Evolutionary conservation across 2,329 filamentous ascomycete species (phyloP), one percentile per base, ranked within the genome.

Genomic region (Penicillium sp.): DNA sequence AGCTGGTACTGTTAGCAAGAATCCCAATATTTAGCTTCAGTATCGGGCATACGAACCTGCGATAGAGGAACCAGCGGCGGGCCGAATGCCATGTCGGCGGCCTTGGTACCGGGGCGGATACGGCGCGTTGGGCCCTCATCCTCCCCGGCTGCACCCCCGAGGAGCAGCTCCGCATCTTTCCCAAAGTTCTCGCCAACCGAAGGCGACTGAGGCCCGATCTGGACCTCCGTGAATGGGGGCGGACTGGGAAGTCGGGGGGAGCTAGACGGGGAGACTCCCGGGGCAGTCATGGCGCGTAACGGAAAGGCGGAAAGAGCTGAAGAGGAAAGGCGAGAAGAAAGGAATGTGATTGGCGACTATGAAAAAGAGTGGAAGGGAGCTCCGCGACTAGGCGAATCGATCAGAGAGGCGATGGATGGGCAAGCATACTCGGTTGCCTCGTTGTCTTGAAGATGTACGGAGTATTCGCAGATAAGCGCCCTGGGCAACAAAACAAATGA

Each of bases 191-290:
- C 76, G 52, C 87, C 83, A 64, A 88, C 81, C 17, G 84, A 84
- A 1, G 92, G 91, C 52, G 92, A 95, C 70, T 88, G 88, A 57
- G 90, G 89, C 7, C 87, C 90, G 63, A 96, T 88, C 79, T 98
- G 94, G 67, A 96, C 95, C 78, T 99, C 95, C 62, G 94, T 92
- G 59, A 96, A 89, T 37, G 95, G 95, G 59, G 95, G 95, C 61
- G 95, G 95, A 77, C 92, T 97, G 60, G 95, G 95, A 54, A 99
- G 87, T 73, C 95, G 90, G 64, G 95, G 94, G 50, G 93, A 97
- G 77, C 87, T 94, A 63, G 91, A 89, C 58, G 79, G 77, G 60
- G 79, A 81, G 63, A 76, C 75, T 63, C 73, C 75, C 61, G 73
- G 71, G 60, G 82, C 78, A 63, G 81, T 72, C 79, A 81, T 81